phyloP scores from a whole-genome alignment of 306 rosid species.

The Inga leiocalycina region DNA sequence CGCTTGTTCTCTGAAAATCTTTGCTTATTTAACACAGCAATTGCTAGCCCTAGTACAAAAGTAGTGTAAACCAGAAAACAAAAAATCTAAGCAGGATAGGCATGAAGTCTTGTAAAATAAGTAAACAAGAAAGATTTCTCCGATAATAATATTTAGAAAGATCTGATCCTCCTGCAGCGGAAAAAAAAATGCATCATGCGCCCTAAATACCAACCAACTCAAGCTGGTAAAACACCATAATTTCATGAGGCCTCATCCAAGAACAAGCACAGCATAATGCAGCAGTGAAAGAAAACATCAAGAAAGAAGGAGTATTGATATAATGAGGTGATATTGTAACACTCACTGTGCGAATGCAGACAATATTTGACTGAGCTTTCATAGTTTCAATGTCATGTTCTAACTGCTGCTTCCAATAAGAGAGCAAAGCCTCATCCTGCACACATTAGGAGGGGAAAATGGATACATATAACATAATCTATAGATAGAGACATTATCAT shows the following conservation, averaged over 20 bases:
- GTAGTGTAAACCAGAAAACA: conserved; percentile 1
- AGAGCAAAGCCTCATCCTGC: conserved; percentile 80
- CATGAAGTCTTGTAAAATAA: not conserved
- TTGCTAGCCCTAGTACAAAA: not conserved
- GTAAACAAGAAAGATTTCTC: not conserved
- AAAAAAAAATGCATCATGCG: not conserved
- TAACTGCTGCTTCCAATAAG: conserved; percentile 84
- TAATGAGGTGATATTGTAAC: conserved; percentile 10
- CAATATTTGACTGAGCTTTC: conserved; percentile 80
- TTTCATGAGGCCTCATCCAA: conserved; percentile 5
- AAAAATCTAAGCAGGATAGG: not conserved
- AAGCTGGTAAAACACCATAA: not conserved
- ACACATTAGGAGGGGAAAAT: conserved; percentile 18
- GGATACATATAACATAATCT: conserved; percentile 19
- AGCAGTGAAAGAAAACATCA: not conserved
- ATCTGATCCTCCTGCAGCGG: not conserved
- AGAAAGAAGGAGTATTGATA: conserved; percentile 4
- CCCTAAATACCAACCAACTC: not conserved
- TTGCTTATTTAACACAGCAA: not conserved
- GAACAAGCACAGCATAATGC: conserved; percentile 10
- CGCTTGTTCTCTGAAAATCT: conserved; percentile 7
- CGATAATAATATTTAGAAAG: not conserved
- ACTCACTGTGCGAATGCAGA: conserved; percentile 74
- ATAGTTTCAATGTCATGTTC: conserved; percentile 83
- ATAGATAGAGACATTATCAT: conserved; percentile 22